Percentiles rank a stretch among this genome's conserved stretches.
phyloP scores from a whole-genome alignment of 1,139 yeast species.

The Candida albicans region DNA sequence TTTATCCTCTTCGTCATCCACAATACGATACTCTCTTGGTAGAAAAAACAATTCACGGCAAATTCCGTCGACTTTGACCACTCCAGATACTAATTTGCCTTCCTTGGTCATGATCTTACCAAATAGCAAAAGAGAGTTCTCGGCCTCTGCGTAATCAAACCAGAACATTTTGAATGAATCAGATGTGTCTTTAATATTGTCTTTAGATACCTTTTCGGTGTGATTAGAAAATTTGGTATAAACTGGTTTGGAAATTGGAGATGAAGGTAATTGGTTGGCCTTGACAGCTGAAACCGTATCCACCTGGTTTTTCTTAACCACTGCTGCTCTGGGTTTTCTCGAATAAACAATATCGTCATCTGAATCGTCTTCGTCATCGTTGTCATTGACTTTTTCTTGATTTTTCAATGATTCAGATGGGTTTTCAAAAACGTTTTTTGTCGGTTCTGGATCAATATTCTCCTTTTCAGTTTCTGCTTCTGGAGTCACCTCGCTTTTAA shows the following conservation, averaged over 20 bases:
- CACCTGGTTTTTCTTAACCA: slow-evolving; percentile 21
- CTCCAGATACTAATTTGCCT: slow-evolving; percentile 66
- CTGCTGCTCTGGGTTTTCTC: slow-evolving; percentile 43
- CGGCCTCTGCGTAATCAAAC: slow-evolving; percentile 86
- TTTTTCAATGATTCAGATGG: slow-evolving; percentile 7
- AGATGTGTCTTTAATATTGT: slow-evolving; percentile 37
- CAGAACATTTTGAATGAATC: slow-evolving; percentile 71
- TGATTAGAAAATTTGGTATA: slow-evolving; percentile 22
- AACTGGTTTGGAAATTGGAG: slow-evolving; percentile 25
- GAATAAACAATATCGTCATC: slow-evolving; percentile 56
- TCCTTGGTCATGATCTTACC: slow-evolving; percentile 73
- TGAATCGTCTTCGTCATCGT: slow-evolving; percentile 33
- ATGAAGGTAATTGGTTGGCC: slow-evolving; percentile 19
- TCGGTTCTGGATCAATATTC: slow-evolving; percentile 11
- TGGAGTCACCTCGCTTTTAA: slow-evolving; percentile 11
- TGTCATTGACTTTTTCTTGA: slow-evolving; percentile 12
- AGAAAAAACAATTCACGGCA: slow-evolving; percentile 73
- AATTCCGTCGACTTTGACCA: slow-evolving; percentile 73
- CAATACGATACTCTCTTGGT: slow-evolving; percentile 54
- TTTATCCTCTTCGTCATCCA: slow-evolving; percentile 41
- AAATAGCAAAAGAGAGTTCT: slow-evolving; percentile 67
- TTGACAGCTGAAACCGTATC: slow-evolving; percentile 27
- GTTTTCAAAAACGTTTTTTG: background rate
- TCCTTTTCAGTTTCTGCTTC: slow-evolving; percentile 17
- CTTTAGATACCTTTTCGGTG: slow-evolving; percentile 50